Percentiles rank a stretch among this genome's conserved stretches.
These are phyloP conservation scores for California macrophylla DNA, from an alignment of 441 rosid species.

Conservation along the genomic window DNA sequence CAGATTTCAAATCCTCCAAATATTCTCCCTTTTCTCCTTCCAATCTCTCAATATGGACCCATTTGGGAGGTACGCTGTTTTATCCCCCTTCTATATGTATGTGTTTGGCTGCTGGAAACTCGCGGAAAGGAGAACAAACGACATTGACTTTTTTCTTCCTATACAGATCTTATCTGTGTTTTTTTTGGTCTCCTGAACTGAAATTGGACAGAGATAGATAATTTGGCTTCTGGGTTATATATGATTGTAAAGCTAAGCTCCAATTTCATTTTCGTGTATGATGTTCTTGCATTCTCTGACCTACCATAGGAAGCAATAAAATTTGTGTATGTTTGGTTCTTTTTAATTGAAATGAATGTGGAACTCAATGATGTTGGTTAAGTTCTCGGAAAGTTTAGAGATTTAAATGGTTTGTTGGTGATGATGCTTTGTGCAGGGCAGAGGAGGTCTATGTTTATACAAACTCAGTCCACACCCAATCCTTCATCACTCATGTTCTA, in stretches of 20 bases:
- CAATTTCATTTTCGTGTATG: neutral
- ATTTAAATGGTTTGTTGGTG: slow-evolving; percentile 10
- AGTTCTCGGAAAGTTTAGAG: neutral
- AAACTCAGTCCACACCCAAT: slow-evolving; percentile 88
- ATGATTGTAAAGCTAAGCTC: neutral
- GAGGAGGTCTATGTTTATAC: slow-evolving; percentile 83
- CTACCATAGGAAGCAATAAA: neutral
- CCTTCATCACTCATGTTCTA: slow-evolving; percentile 90
- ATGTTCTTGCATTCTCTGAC: neutral
- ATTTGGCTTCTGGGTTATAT: neutral
- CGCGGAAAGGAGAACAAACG: too few relatives aligned
- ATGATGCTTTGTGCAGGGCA: slow-evolving; percentile 38
- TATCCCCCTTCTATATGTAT: neutral
- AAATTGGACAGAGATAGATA: neutral
- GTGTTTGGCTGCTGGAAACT: neutral
- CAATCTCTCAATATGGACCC: slow-evolving; percentile 25
- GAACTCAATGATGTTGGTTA: too few relatives aligned
- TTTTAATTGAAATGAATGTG: neutral
- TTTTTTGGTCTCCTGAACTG: neutral
- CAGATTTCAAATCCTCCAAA: slow-evolving; percentile 2
- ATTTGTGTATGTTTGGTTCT: neutral
- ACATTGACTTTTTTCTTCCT: too few relatives aligned
- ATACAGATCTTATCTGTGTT: neutral
- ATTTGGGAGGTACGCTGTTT: slow-evolving; percentile 35
- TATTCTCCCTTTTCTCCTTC: slow-evolving; percentile 22